These are phyloP conservation scores for Cladobotryum mycophilum DNA, from an alignment of 2,329 filamentous ascomycete genomes.

Conservation along the genomic window DNA sequence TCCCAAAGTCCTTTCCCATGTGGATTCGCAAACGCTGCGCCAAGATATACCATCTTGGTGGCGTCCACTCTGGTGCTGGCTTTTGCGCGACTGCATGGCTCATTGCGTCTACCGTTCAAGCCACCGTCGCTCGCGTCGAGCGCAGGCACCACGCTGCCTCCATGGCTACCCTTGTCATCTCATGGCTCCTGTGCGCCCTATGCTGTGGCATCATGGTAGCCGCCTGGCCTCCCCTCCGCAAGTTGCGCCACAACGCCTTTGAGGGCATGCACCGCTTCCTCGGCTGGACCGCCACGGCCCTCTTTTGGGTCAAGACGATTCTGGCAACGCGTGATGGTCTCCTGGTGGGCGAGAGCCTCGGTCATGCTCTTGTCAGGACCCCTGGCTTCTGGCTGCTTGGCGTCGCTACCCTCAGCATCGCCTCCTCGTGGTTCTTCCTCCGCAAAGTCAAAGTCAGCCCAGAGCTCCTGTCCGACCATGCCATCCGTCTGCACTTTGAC, in stretches of 20 bases:
- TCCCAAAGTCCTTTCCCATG: conserved; percentile 41
- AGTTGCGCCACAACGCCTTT: conserved; percentile 60
- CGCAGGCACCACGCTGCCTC: conserved; percentile 29
- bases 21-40: conserved; percentile 41
- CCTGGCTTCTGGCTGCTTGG: conserved; percentile 61
- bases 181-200: conserved; percentile 52
- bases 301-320: conserved; percentile 60
- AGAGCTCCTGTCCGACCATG: conserved; percentile 65
- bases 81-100: conserved; percentile 45
- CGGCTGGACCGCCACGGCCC: conserved; percentile 59
- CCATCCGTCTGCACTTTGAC: conserved; percentile 62
- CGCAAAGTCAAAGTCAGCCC: conserved; percentile 60
- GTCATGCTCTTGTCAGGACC: conserved; percentile 29
- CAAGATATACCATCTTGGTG: conserved; percentile 48
- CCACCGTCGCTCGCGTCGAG: conserved; percentile 28
- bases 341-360: conserved; percentile 27
- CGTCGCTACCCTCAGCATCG: conserved; percentile 56
- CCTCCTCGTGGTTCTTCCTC: conserved; percentile 68
- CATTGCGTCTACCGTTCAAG: conserved; percentile 35
- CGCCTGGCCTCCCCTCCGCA: conserved; percentile 58
- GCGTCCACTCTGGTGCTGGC: conserved; percentile 45
- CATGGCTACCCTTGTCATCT: conserved; percentile 39
- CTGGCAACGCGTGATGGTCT: conserved; percentile 44
- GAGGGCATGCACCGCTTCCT: conserved; percentile 66
- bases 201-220: conserved; percentile 54